Evolutionary conservation across 441 rosid species (phyloP).

Genomic region (Macaranga tanarius): DNA sequence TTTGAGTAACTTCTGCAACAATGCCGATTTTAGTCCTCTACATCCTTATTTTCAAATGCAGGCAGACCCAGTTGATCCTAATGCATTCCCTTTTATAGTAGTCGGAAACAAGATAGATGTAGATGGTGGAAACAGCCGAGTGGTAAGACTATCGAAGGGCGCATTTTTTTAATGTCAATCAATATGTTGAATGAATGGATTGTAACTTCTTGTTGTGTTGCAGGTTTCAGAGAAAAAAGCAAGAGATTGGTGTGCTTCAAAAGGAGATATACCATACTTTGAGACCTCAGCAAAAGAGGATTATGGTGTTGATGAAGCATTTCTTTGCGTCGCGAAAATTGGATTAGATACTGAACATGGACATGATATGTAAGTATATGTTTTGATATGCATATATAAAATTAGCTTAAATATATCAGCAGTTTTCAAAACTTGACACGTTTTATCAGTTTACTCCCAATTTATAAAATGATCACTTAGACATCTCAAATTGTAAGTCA

Average conservation of each 20-base stretch:
- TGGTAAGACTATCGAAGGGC: constrained; percentile 35
- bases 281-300: constrained; percentile 95
- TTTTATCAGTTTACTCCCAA: too few relatives aligned
- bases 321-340: constrained; percentile 63
- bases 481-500: too few relatives aligned
- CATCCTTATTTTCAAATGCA: constrained; percentile 15
- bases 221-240: constrained; percentile 93
- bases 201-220: not conserved
- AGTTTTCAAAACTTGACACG: too few relatives aligned
- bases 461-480: too few relatives aligned
- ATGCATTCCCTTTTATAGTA: constrained; percentile 62
- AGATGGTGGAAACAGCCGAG: constrained; percentile 91
- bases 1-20: not conserved
- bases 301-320: constrained; percentile 70
- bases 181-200: not conserved
- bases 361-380: constrained; percentile 62
- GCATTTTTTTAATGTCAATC: not conserved
- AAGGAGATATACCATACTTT: constrained; percentile 65
- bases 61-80: constrained; percentile 82
- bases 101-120: constrained; percentile 89
- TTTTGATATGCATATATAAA: too few relatives aligned
- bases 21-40: not conserved
- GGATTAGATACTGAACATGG: constrained; percentile 62
- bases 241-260: constrained; percentile 73
- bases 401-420: too few relatives aligned